Evolutionary conservation across 768 basidiomycete genomes (phyloP), one percentile per base, ranked within the genome.

Genomic region (Goffeauzyma gilvescens): DNA sequence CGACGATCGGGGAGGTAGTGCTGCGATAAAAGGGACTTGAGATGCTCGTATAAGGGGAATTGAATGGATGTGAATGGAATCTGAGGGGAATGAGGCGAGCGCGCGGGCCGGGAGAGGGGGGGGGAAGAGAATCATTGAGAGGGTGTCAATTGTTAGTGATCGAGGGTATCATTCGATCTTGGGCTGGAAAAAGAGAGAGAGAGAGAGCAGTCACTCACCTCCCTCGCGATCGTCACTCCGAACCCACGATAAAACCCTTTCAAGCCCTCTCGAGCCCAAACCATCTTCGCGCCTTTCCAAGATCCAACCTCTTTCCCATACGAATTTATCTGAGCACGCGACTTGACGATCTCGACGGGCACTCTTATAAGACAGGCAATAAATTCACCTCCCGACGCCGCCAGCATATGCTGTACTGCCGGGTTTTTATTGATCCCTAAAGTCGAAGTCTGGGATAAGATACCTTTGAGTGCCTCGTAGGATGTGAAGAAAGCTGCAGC

Each of bases 11-110:
- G 25, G 1, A 79, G 54, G 25, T 67, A 59, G 9, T 58, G 58
- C 6, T 39, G 39, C 2, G 84, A 77, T 17, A 86, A 65, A 18
- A 69, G 69, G 4, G 68, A 45, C 61, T 95, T 95, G 49, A 98
- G 67, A 24, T 75, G 67, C 65, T 96, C 93, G 55, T 96, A 98
- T 18, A 96, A 65, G 3, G 93, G 90, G 62, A 96, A 96, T 59
- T 96, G 90, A 15, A 95, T 67, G 2, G 84, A 87, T 2, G 85
- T 87, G 68, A 95, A 95, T 2, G 90, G 90, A 31, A 98, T 85
- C 87, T 95, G 53, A 3, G 9, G n/a, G 9, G 8, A 4, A 8
- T 6, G 32, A 24, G 26, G 10, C 6, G 12, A 17, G n/a, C n/a
- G n/a, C n/a, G n/a, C n/a, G n/a, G n/a, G n/a, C n/a, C n/a, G n/a